These are phyloP conservation scores for Talaromyces sp. DNA, from an alignment of 2,329 filamentous ascomycete genomes.

Conservation along the genomic window DNA sequence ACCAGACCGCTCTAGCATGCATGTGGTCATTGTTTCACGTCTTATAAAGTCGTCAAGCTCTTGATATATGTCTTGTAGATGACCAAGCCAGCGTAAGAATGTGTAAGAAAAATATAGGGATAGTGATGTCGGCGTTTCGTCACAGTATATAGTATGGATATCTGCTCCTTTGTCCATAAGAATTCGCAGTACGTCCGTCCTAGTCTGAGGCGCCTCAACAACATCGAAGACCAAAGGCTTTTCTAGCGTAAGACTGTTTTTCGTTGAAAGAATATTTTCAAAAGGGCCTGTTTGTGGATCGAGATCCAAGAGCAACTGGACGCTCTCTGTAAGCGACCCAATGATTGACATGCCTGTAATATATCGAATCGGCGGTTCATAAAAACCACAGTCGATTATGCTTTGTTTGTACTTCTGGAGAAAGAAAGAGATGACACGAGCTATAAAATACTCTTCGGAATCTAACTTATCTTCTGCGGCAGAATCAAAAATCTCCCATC, in stretches of 20 bases:
- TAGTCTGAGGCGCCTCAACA: not conserved
- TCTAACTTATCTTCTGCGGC: not conserved
- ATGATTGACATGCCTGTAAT: not conserved
- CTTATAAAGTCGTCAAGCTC: not conserved
- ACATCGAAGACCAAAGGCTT: not conserved
- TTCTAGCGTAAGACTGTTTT: too few relatives aligned
- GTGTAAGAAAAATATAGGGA: not conserved
- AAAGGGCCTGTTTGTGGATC: not conserved
- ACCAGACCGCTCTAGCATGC: not conserved
- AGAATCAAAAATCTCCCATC: not conserved
- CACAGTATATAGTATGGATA: not conserved
- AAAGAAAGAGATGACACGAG: not conserved
- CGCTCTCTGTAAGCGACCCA: not conserved
- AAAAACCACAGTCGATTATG: too few relatives aligned
- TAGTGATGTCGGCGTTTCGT: constrained; percentile 1
- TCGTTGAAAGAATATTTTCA: too few relatives aligned
- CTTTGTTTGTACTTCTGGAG: not conserved
- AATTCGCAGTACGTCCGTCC: not conserved
- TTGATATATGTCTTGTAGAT: not conserved
- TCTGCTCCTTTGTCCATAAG: constrained; percentile 2
- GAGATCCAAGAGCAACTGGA: constrained; percentile 5
- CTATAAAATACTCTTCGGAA: too few relatives aligned
- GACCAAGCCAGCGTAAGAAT: not conserved
- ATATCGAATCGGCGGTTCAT: not conserved
- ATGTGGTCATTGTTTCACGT: not conserved